phyloP scores from a whole-genome alignment of 495 filamentous ascomycete genomes.

The Penicillium canariense region DNA sequence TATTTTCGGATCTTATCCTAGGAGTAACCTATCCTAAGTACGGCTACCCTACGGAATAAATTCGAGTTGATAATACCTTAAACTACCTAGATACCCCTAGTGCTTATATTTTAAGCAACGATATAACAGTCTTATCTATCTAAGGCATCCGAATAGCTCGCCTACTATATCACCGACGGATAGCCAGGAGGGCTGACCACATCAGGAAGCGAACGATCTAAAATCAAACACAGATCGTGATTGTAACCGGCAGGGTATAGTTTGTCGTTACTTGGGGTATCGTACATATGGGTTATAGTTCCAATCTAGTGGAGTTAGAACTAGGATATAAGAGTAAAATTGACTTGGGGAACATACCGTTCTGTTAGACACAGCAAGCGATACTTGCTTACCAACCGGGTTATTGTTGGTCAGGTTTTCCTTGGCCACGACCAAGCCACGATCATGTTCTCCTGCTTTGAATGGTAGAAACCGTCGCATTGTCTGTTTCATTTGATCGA shows the following conservation, averaged over 20 bases:
- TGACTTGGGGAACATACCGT: not conserved
- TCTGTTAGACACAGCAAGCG: slow-evolving; percentile 2
- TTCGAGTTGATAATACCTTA: no score
- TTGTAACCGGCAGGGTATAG: slow-evolving; percentile 15
- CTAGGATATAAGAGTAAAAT: no score
- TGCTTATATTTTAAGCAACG: no score
- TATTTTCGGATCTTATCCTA: no score
- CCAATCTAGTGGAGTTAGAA: slow-evolving; percentile 1
- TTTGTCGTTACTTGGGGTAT: slow-evolving; percentile 5
- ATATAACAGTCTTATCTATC: no score
- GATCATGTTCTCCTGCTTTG: no score
- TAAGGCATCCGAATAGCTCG: slow-evolving; percentile 15
- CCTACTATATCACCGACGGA: slow-evolving; percentile 14
- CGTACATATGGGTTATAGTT: not conserved
- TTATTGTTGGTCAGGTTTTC: not conserved
- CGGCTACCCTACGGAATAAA: no score
- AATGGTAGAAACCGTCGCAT: no score
- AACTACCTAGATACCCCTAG: no score
- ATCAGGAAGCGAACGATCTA: slow-evolving; percentile 8
- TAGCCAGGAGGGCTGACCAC: slow-evolving; percentile 17
- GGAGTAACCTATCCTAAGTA: no score
- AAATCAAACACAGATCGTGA: slow-evolving; percentile 14
- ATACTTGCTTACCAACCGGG: slow-evolving; percentile 15
- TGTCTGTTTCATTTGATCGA: no score
- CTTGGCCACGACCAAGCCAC: not conserved